Conservation (phyloP, 208 protist species). For the Crithidia sp. region DNA sequence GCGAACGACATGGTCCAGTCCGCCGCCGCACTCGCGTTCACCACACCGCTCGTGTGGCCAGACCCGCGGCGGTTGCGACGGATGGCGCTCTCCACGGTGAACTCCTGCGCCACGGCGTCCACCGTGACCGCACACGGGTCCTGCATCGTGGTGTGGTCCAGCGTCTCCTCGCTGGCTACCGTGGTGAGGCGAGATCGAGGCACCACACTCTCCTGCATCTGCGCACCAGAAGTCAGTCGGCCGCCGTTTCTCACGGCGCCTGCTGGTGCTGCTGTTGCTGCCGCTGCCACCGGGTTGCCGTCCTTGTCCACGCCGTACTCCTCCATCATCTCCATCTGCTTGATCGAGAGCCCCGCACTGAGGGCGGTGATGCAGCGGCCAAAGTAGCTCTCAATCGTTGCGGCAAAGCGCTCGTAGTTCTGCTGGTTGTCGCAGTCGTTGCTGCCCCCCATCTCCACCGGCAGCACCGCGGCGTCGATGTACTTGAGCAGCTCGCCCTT, state of each 20-base stretch:
- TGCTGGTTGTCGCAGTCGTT: constrained; percentile 69
- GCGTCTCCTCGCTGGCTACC: constrained; percentile 24
- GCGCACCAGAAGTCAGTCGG: background rate
- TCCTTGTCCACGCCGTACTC: constrained; percentile 53
- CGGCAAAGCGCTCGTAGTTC: constrained; percentile 60
- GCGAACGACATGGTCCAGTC: constrained; percentile 22
- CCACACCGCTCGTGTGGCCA: background rate
- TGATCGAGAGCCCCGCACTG: constrained; percentile 42
- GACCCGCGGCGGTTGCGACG: background rate
- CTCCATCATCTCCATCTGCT: constrained; percentile 76
- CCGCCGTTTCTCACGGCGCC: too few relatives aligned
- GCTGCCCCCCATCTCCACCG: constrained; percentile 63
- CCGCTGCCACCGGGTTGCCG: constrained; percentile 18
- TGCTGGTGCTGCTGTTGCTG: background rate
- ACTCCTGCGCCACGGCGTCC: constrained; percentile 7
- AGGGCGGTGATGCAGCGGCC: constrained; percentile 42
- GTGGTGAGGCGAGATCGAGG: background rate
- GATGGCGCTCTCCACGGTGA: constrained; percentile 18
- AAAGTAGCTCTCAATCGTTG: constrained; percentile 64
- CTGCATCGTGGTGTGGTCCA: constrained; percentile 24
- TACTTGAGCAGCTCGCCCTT: constrained; percentile 59
- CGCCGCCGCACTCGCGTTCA: background rate
- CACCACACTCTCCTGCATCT: constrained; percentile 1
- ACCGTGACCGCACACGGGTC: constrained; percentile 21
- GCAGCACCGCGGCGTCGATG: constrained; percentile 67